Conservation (phyloP, 2,329 filamentous ascomycete genomes). For the Bimuria novae-zelandiae region DNA sequence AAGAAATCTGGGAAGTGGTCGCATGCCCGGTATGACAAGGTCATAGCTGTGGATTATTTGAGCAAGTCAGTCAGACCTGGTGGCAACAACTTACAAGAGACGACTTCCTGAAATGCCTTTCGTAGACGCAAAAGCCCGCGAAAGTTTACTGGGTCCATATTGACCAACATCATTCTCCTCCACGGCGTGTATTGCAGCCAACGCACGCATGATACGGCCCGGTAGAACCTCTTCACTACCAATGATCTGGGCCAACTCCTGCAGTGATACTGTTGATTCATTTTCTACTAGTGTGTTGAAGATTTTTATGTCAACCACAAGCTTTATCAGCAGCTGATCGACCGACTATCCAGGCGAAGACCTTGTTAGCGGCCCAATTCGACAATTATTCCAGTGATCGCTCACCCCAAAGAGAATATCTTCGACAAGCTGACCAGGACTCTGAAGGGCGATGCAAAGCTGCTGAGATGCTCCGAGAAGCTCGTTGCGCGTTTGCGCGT, state of each 20-base stretch:
- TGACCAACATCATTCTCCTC: neutral
- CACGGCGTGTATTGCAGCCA: neutral
- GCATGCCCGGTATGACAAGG: neutral
- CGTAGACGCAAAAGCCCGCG: conserved; percentile 3
- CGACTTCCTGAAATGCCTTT: conserved; percentile 3
- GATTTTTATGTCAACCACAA: conserved; percentile 2
- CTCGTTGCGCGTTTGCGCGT: neutral
- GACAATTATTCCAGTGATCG: neutral
- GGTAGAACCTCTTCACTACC: neutral
- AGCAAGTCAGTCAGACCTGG: neutral
- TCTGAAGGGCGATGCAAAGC: neutral
- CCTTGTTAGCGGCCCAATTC: neutral
- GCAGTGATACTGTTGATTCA: neutral
- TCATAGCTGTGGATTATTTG: neutral
- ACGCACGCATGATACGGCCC: conserved; percentile 7
- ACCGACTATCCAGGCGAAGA: neutral
- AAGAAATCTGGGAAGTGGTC: conserved; percentile 1
- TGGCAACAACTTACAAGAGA: conserved; percentile 2
- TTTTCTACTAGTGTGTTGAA: neutral
- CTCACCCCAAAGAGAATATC: conserved; percentile 1
- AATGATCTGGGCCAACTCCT: neutral
- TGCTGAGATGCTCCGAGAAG: neutral
- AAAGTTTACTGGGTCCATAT: conserved; percentile 3
- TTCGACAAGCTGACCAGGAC: neutral
- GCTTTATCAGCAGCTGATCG: conserved; percentile 5